A percentile compares a stretch with the other conserved stretches of the same genome.
Evolutionary conservation across 192 early-diverging fungal species (phyloP).

Genomic region (Coemansia sp.): DNA sequence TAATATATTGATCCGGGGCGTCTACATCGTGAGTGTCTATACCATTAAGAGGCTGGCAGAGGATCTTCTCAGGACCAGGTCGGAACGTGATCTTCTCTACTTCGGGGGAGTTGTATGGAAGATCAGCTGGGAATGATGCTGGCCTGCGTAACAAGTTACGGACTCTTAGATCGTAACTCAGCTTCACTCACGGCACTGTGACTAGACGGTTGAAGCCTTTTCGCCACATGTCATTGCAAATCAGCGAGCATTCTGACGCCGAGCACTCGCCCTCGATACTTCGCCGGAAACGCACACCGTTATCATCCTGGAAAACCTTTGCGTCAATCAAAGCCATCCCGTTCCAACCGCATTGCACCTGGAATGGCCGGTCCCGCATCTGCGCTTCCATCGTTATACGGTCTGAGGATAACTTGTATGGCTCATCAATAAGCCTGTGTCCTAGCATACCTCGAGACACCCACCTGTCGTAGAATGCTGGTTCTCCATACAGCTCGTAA

Average conservation of each 20-base stretch:
- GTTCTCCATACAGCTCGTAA: constrained; percentile 22
- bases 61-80: constrained; percentile 29
- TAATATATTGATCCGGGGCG: too few relatives aligned
- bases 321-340: constrained; percentile 49
- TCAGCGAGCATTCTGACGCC: constrained; percentile 57
- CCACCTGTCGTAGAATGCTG: constrained; percentile 56
- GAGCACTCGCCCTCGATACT: constrained; percentile 41
- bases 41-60: constrained; percentile 44
- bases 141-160: constrained; percentile 33
- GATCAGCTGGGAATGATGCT: constrained; percentile 20
- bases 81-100: constrained; percentile 17
- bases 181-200: constrained; percentile 50
- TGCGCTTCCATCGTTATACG: constrained; percentile 18
- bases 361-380: background rate
- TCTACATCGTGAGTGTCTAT: constrained; percentile 21
- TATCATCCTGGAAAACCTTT: constrained; percentile 22
- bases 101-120: constrained; percentile 15
- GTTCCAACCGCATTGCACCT: constrained; percentile 57
- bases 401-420: constrained; percentile 42
- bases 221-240: constrained; percentile 54
- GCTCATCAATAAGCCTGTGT: constrained; percentile 20
- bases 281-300: constrained; percentile 27
- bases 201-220: constrained; percentile 33
- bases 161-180: constrained; percentile 35
- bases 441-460: constrained; percentile 56